phyloP scores from a whole-genome alignment of 805 yeast species.

The Jamesozyma jinghongensis region DNA sequence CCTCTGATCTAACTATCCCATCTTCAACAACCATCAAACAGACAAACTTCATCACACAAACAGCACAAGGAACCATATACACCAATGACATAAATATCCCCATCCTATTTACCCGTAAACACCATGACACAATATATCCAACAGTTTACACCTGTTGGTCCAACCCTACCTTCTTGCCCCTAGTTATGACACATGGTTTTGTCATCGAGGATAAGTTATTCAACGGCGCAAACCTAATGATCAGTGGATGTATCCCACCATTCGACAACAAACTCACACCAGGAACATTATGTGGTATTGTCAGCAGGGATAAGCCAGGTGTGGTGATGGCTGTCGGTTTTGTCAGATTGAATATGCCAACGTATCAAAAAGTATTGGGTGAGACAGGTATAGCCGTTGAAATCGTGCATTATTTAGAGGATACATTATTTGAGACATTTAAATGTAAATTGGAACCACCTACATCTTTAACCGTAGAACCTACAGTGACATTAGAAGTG shows the following conservation, averaged over 20 bases:
- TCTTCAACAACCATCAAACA: conserved; percentile 37
- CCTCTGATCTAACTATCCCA: conserved; percentile 33
- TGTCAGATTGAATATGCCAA: conserved; percentile 40
- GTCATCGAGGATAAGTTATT: conserved; percentile 53
- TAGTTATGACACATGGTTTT: conserved; percentile 58
- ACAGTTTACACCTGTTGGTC: conserved; percentile 67
- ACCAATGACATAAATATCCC: conserved; percentile 57
- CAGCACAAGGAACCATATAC: conserved; percentile 52
- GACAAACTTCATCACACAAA: conserved; percentile 50
- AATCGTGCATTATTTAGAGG: conserved; percentile 59
- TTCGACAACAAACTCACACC: conserved; percentile 40
- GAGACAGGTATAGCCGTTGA: conserved; percentile 71
- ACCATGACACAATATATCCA: conserved; percentile 49
- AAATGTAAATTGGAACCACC: conserved; percentile 41
- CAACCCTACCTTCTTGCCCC: conserved; percentile 54
- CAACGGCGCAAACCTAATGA: conserved; percentile 79
- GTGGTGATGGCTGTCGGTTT: conserved; percentile 66
- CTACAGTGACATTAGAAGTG: too few relatives aligned
- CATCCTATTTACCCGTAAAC: conserved; percentile 58
- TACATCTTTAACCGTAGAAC: conserved; percentile 7
- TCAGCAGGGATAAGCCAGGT: conserved; percentile 47
- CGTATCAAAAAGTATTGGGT: conserved; percentile 43
- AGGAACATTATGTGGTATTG: conserved; percentile 66
- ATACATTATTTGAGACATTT: conserved; percentile 47
- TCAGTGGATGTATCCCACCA: conserved; percentile 57